Percentiles rank a stretch among this genome's conserved stretches.
Conservation (phyloP, 176 grass and related monocot species). For the Bothriochloa decipiens region DNA sequence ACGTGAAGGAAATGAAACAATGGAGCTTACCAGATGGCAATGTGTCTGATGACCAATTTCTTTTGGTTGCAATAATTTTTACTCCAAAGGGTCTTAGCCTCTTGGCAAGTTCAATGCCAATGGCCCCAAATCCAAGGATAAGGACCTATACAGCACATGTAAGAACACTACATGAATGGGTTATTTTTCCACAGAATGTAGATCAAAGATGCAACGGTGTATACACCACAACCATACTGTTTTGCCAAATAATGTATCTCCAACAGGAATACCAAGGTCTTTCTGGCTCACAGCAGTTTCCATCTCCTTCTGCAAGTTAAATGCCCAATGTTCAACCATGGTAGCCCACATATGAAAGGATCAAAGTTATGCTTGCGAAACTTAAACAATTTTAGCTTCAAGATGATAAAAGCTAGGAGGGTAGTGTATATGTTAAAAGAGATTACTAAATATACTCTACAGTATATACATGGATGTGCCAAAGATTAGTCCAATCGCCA, state of each 20-base stretch:
- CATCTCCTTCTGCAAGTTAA: slow-evolving; percentile 84
- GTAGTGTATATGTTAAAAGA: slow-evolving; percentile 6
- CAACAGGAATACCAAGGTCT: slow-evolving; percentile 71
- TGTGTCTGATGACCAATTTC: slow-evolving; percentile 73
- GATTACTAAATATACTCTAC: background rate
- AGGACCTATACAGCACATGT: slow-evolving; percentile 60
- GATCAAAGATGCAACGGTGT: slow-evolving; percentile 25
- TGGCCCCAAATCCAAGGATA: slow-evolving; percentile 92
- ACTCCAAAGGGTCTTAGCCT: slow-evolving; percentile 89
- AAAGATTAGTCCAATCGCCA: background rate
- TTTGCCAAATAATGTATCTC: slow-evolving; percentile 90
- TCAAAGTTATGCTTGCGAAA: slow-evolving; percentile 1
- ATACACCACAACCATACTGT: slow-evolving; percentile 61
- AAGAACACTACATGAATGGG: slow-evolving; percentile 33
- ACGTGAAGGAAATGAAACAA: slow-evolving; percentile 4
- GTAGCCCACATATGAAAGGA: slow-evolving; percentile 3
- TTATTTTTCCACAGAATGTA: background rate
- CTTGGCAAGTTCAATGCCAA: slow-evolving; percentile 81
- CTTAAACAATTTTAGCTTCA: slow-evolving; percentile 20
- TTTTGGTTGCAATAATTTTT: slow-evolving; percentile 86
- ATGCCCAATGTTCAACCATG: slow-evolving; percentile 31
- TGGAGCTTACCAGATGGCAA: slow-evolving; percentile 54
- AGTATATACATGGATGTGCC: slow-evolving; percentile 5
- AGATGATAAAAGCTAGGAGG: slow-evolving; percentile 10
- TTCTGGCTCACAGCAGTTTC: slow-evolving; percentile 61